phyloP scores from a whole-genome alignment of 805 yeast species.

The Jamesozyma gamospora region DNA sequence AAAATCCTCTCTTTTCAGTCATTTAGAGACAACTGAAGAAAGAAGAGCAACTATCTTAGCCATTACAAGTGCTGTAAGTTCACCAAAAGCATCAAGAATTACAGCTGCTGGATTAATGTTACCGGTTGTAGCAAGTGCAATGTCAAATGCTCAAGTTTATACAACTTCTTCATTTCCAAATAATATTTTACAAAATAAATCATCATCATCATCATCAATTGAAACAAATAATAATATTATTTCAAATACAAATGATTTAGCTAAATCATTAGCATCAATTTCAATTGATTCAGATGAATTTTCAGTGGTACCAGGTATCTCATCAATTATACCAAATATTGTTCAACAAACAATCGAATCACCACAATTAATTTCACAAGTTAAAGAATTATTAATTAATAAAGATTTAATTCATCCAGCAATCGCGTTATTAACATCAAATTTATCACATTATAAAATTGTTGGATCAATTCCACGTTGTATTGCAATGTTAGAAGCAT shows the following conservation, averaged over 20 bases:
- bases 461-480: conserved; percentile 88
- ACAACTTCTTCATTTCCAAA: conserved; percentile 15
- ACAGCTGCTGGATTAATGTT: conserved; percentile 29
- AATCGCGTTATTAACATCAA: conserved; percentile 65
- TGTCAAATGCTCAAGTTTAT: conserved; percentile 17
- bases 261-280: conserved; percentile 20
- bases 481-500: conserved; percentile 73
- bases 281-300: conserved; percentile 20
- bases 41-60: conserved; percentile 38
- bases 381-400: conserved; percentile 27
- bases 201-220: neutral
- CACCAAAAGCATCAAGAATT: conserved; percentile 26
- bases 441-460: conserved; percentile 71
- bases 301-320: conserved; percentile 32
- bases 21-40: conserved; percentile 71
- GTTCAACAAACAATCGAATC: conserved; percentile 19
- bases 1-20: conserved; percentile 60
- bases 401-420: conserved; percentile 73
- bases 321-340: conserved; percentile 38
- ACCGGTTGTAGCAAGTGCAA: conserved; percentile 24
- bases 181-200: neutral
- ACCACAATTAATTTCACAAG: conserved; percentile 21
- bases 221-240: conserved; percentile 4
- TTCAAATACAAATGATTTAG: conserved; percentile 11
- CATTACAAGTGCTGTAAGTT: conserved; percentile 25